Conservation (phyloP, 2,329 filamentous ascomycete species). For the Verticillium tricorpus region DNA sequence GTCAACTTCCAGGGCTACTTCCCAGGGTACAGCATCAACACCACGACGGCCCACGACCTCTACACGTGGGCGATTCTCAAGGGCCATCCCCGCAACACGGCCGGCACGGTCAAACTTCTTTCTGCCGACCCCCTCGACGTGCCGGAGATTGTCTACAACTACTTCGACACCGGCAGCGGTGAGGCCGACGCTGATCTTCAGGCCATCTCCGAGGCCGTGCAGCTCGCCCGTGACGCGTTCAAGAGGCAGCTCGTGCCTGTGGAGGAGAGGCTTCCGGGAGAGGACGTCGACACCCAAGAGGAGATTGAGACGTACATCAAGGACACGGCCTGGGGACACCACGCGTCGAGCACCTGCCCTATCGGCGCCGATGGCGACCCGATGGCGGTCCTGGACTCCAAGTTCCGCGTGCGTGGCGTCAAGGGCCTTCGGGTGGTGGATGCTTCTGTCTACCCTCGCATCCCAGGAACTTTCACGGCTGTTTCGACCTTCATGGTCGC, state of each 20-base stretch:
- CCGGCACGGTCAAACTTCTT: conserved; percentile 57
- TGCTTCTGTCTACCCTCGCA: conserved; percentile 34
- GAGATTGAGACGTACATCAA: conserved; percentile 20
- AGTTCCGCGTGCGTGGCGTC: conserved; percentile 24
- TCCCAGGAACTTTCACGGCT: conserved; percentile 26
- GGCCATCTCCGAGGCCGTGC: conserved; percentile 51
- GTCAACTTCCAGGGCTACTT: conserved; percentile 34
- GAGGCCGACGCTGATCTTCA: conserved; percentile 44
- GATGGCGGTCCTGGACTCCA: conserved; percentile 24
- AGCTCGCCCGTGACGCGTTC: conserved; percentile 43
- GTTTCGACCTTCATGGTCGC: conserved; percentile 25
- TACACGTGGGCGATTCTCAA: conserved; percentile 50
- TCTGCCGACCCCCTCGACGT: conserved; percentile 47
- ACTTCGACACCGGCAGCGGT: conserved; percentile 44
- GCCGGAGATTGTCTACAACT: conserved; percentile 51
- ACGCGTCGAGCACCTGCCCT: conserved; percentile 26
- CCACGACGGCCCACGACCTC: conserved; percentile 29
- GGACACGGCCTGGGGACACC: conserved; percentile 27
- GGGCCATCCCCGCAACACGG: conserved; percentile 48
- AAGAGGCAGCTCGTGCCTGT: conserved; percentile 17
- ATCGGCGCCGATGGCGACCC: conserved; percentile 23
- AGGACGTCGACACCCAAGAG: conserved; percentile 9
- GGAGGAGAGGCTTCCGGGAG: conserved; percentile 13
- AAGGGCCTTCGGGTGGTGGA: conserved; percentile 24
- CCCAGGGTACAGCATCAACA: conserved; percentile 27